Evolutionary conservation across 495 filamentous ascomycete genomes (phyloP).

Genomic region (Hyaloscypha bicolor): DNA sequence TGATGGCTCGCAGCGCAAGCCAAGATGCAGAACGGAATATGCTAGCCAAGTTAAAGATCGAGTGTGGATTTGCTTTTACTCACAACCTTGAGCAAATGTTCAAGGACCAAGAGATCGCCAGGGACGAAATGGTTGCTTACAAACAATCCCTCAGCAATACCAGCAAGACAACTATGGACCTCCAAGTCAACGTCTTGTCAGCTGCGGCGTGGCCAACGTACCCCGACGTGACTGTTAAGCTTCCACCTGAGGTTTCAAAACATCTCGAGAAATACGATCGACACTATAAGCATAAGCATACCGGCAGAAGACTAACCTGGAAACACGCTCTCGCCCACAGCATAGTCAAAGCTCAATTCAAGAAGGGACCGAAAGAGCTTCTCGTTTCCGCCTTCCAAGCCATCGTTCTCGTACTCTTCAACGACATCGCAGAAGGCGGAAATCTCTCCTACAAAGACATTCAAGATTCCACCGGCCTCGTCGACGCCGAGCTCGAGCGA

Average conservation of each 20-base stretch:
- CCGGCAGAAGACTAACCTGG: slow-evolving; percentile 83
- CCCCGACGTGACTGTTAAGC: slow-evolving; percentile 69
- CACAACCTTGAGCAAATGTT: slow-evolving; percentile 99
- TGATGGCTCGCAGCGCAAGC: slow-evolving; percentile 90
- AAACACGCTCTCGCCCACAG: slow-evolving; percentile 90
- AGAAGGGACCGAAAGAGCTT: slow-evolving; percentile 79
- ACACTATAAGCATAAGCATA: slow-evolving; percentile 86
- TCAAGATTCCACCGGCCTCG: slow-evolving; percentile 61
- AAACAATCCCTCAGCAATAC: slow-evolving; percentile 41
- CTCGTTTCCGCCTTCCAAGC: slow-evolving; percentile 89
- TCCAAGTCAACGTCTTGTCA: slow-evolving; percentile 84
- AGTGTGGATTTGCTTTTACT: slow-evolving; percentile 92
- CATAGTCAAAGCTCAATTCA: slow-evolving; percentile 76
- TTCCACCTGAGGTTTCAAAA: slow-evolving; percentile 70
- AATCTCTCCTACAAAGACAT: slow-evolving; percentile 71
- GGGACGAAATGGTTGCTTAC: slow-evolving; percentile 34
- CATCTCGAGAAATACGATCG: slow-evolving; percentile 73
- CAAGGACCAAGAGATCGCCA: slow-evolving; percentile 88
- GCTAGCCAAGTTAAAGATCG: slow-evolving; percentile 85
- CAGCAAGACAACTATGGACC: slow-evolving; percentile 49
- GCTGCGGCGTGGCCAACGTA: slow-evolving; percentile 91
- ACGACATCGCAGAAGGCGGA: slow-evolving; percentile 59
- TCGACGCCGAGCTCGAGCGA: slow-evolving; percentile 76
- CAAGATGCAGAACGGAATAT: slow-evolving; percentile 95
- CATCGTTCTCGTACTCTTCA: slow-evolving; percentile 91